A percentile compares a stretch with the other conserved stretches of the same genome.
Evolutionary conservation across 1,139 yeast species (phyloP).

Genomic region (Hanseniaspora gamundiae): DNA sequence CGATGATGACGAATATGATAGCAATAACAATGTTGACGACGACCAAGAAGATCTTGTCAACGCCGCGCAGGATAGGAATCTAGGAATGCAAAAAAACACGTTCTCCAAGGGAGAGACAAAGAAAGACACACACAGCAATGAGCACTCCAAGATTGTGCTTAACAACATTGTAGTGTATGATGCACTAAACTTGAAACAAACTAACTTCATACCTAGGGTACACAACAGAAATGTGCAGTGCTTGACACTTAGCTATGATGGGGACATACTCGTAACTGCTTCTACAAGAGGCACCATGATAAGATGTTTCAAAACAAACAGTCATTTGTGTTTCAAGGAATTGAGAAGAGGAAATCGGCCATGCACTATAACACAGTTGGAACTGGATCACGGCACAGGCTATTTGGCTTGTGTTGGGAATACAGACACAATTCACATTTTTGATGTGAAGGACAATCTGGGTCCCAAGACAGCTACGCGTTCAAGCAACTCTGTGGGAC

Average conservation of each 20-base stretch:
- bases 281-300: slow-evolving; percentile 63
- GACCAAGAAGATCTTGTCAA: slow-evolving; percentile 11
- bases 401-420: slow-evolving; percentile 57
- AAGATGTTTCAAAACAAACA: slow-evolving; percentile 35
- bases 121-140: neutral
- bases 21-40: neutral
- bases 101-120: too few species aligned
- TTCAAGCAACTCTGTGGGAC: neutral
- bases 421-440: slow-evolving; percentile 59
- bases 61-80: neutral
- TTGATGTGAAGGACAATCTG: slow-evolving; percentile 29
- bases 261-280: slow-evolving; percentile 50
- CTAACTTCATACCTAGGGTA: slow-evolving; percentile 36
- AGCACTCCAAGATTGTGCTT: slow-evolving; percentile 7
- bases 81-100: too few species aligned
- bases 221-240: slow-evolving; percentile 21
- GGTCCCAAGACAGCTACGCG: neutral
- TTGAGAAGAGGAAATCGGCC: slow-evolving; percentile 61
- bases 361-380: slow-evolving; percentile 42
- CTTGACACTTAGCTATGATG: slow-evolving; percentile 28
- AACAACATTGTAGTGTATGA: slow-evolving; percentile 38
- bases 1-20: neutral
- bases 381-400: slow-evolving; percentile 38
- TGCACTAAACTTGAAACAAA: slow-evolving; percentile 41
- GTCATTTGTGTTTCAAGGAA: slow-evolving; percentile 28